phyloP scores from a whole-genome alignment of 1,284 basidiomycete species.

The Albatrellus sp. region DNA sequence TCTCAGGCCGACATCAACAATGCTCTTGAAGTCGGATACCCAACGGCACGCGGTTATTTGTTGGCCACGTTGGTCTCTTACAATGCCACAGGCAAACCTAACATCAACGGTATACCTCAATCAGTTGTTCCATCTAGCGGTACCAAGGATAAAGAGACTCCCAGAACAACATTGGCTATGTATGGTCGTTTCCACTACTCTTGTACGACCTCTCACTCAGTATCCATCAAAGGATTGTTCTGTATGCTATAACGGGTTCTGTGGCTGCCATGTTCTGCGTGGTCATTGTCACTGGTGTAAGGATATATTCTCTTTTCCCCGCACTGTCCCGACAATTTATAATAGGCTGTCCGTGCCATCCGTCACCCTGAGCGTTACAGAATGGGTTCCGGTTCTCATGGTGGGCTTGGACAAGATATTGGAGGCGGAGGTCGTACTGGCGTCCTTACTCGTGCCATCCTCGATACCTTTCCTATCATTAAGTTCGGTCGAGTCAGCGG shows the following conservation, averaged over 20 bases:
- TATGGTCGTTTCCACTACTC: slow-evolving; percentile 17
- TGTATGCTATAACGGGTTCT: slow-evolving; percentile 79
- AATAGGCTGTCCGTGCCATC: slow-evolving; percentile 65
- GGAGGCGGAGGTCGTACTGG: slow-evolving; percentile 60
- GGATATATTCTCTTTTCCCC: slow-evolving; percentile 15
- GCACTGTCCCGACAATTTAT: slow-evolving; percentile 7
- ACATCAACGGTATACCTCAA: slow-evolving; percentile 10
- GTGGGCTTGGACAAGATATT: slow-evolving; percentile 22
- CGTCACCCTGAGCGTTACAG: slow-evolving; percentile 89
- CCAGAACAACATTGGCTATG: slow-evolving; percentile 67
- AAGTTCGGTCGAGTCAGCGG: slow-evolving; percentile 46
- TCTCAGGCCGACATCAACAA: slow-evolving; percentile 35
- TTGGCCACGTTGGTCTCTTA: slow-evolving; percentile 56
- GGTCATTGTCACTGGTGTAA: slow-evolving; percentile 71
- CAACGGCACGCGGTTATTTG: slow-evolving; percentile 43
- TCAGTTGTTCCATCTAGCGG: slow-evolving; percentile 11
- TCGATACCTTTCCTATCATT: slow-evolving; percentile 89
- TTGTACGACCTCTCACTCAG: slow-evolving; percentile 8
- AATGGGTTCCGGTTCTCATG: slow-evolving; percentile 29
- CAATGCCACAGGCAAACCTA: slow-evolving; percentile 37
- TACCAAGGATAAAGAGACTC: slow-evolving; percentile 12
- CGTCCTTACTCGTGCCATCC: slow-evolving; percentile 78
- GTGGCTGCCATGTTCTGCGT: slow-evolving; percentile 73
- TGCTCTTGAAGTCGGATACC: slow-evolving; percentile 29
- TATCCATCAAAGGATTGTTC: slow-evolving; percentile 49